phyloP scores from a whole-genome alignment of 495 filamentous ascomycete genomes.

The Cercophora samala region DNA sequence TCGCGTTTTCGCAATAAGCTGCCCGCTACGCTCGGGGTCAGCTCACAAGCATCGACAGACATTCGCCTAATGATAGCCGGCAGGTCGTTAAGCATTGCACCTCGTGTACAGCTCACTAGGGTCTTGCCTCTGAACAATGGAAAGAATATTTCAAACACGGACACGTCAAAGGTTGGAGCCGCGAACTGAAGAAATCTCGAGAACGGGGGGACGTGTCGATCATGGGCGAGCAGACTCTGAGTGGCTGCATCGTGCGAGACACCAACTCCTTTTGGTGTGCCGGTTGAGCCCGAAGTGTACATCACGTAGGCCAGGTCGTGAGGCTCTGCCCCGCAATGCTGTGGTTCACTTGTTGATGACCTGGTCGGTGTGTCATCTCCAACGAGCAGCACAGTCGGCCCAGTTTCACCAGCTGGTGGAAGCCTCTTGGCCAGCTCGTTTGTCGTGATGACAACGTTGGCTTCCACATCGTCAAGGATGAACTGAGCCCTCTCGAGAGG shows the following conservation, averaged over 20 bases:
- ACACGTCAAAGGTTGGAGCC: conserved; percentile 83
- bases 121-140: conserved; percentile 67
- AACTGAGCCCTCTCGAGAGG: conserved; percentile 70
- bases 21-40: conserved; percentile 77
- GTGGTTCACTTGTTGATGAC: background rate
- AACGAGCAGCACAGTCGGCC: conserved; percentile 34
- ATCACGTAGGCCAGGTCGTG: conserved; percentile 75
- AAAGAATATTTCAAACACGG: conserved; percentile 87
- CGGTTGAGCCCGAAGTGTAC: conserved; percentile 88
- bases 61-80: conserved; percentile 58
- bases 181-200: conserved; percentile 82
- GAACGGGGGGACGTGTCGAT: conserved; percentile 68
- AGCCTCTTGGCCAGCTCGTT: conserved; percentile 34
- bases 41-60: conserved; percentile 72
- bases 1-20: conserved; percentile 60
- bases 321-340: conserved; percentile 20
- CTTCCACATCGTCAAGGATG: conserved; percentile 64
- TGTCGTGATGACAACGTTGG: conserved; percentile 54
- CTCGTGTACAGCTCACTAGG: conserved; percentile 63
- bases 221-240: conserved; percentile 73
- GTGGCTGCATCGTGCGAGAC: conserved; percentile 73
- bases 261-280: conserved; percentile 80
- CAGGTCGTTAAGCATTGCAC: conserved; percentile 65
- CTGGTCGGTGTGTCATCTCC: conserved; percentile 12
- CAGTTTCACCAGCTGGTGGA: conserved; percentile 17